Conservation (phyloP, 306 rosid species). For the Aeschynomene evenia region DNA sequence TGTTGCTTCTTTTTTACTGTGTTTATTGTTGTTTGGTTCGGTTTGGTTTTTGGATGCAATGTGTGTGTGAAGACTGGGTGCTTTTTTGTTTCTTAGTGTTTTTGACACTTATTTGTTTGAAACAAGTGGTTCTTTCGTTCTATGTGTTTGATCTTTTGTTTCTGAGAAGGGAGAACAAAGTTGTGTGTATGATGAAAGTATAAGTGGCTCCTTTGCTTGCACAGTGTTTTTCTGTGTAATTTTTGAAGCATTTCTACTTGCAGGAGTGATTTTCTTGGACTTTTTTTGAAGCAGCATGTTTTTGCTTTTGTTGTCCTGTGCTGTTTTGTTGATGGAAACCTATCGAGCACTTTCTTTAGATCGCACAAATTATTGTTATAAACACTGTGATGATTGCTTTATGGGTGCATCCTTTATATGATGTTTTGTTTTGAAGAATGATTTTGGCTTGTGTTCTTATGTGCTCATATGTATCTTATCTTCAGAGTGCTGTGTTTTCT, state of each 20-base stretch:
- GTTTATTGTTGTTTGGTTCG: background rate
- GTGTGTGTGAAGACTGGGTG: background rate
- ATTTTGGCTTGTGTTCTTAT: background rate
- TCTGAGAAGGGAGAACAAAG: background rate
- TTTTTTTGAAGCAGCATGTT: background rate
- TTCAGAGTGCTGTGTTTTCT: background rate
- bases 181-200: background rate
- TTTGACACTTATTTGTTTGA: no score
- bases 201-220: background rate
- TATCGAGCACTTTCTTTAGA: background rate
- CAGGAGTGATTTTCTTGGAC: background rate
- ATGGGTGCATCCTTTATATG: background rate
- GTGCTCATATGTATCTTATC: background rate
- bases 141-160: background rate
- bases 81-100: background rate
- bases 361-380: no score
- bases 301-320: background rate
- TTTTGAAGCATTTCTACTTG: background rate
- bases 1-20: background rate
- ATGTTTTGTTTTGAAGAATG: background rate
- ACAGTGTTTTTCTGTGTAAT: background rate
- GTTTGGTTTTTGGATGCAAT: slow-evolving; percentile 20
- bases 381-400: background rate
- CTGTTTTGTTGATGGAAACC: background rate
- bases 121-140: background rate